Conservation (phyloP, 2,329 filamentous ascomycete genomes). For the Alternaria incomplexa region DNA sequence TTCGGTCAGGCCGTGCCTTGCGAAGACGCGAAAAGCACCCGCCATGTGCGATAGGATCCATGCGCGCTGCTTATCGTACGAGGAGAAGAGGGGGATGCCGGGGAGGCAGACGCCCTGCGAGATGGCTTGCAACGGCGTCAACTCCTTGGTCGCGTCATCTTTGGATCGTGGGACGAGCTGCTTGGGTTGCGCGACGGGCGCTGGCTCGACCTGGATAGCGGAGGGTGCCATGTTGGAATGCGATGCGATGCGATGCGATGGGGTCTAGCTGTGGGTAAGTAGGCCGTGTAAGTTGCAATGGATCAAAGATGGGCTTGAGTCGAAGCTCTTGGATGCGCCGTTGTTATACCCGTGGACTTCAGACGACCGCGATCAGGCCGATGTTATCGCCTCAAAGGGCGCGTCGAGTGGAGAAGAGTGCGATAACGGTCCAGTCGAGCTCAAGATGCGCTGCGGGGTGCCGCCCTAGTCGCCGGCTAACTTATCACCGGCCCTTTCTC, state of each 20-base stretch:
- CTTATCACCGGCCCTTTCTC: background rate
- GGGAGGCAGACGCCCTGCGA: conserved; percentile 56
- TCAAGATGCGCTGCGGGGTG: background rate
- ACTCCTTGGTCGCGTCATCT: conserved; percentile 30
- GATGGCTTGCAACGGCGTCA: conserved; percentile 50
- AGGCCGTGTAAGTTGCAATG: background rate
- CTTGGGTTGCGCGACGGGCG: conserved; percentile 18
- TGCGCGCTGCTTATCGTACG: conserved; percentile 62
- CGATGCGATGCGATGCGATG: background rate
- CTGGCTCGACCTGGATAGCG: conserved; percentile 23
- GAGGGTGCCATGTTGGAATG: conserved; percentile 40
- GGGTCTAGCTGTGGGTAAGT: background rate
- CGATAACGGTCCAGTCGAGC: background rate
- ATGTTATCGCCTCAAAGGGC: background rate
- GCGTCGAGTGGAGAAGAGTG: background rate
- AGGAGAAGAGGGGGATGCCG: conserved; percentile 63
- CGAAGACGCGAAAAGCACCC: conserved; percentile 69
- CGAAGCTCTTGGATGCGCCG: background rate
- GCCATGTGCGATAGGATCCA: conserved; percentile 73
- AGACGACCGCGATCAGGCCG: background rate
- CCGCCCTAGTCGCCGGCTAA: background rate
- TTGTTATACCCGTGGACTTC: background rate
- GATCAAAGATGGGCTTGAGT: background rate
- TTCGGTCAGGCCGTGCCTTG: conserved; percentile 69
- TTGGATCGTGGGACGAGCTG: conserved; percentile 26